phyloP scores from a whole-genome alignment of 805 yeast genomes.

The Zygotorulaspora sp. region DNA sequence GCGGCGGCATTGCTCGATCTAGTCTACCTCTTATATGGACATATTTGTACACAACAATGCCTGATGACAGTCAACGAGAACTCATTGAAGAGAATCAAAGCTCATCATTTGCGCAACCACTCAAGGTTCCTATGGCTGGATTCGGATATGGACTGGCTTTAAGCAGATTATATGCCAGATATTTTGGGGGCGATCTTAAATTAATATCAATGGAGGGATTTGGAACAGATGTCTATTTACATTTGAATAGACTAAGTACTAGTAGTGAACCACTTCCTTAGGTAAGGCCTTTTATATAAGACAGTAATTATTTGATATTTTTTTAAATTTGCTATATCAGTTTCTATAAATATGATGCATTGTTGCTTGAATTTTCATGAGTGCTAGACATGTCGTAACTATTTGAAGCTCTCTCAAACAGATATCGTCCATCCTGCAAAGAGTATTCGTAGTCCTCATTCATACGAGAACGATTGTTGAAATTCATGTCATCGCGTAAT shows the following conservation, averaged over 20 bases:
- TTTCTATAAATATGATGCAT: constrained; percentile 5
- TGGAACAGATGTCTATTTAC: constrained; percentile 89
- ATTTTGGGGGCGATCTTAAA: constrained; percentile 86
- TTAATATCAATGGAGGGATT: constrained; percentile 90
- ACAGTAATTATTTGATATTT: too few relatives aligned
- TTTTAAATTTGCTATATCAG: constrained; percentile 2
- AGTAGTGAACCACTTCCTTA: constrained; percentile 58
- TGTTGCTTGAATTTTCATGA: constrained; percentile 3
- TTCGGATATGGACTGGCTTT: constrained; percentile 89
- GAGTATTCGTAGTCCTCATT: constrained; percentile 42
- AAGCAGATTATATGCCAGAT: constrained; percentile 78
- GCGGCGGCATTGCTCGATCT: constrained; percentile 86
- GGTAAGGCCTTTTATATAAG: too few relatives aligned
- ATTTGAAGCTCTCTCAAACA: constrained; percentile 32
- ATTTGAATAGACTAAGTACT: constrained; percentile 71
- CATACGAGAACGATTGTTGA: constrained; percentile 24
- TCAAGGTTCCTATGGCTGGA: constrained; percentile 91
- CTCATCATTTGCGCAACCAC: constrained; percentile 35
- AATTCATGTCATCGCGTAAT: constrained; percentile 4
- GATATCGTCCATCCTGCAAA: constrained; percentile 33
- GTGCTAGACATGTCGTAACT: constrained; percentile 15
- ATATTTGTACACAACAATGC: constrained; percentile 83
- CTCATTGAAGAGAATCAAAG: constrained; percentile 44
- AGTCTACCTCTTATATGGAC: constrained; percentile 88
- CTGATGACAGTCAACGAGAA: constrained; percentile 54